phyloP scores from a whole-genome alignment of 805 yeast genomes.

The Wickerhamomyces sydowiorum region DNA sequence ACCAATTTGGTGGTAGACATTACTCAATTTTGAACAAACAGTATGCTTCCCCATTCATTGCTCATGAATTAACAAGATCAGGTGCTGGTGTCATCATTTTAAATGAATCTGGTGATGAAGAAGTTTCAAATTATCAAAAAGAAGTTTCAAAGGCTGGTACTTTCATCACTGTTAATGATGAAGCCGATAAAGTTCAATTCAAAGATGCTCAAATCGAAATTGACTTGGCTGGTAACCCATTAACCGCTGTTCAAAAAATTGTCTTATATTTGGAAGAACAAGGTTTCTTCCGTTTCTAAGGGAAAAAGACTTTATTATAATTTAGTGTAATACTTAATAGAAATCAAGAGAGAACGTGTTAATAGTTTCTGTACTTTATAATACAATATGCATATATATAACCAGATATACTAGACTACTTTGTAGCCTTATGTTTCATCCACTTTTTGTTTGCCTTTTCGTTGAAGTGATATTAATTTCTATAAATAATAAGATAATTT shows the following conservation, averaged over 20 bases:
- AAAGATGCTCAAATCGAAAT: conserved; percentile 53
- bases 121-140: conserved; percentile 7
- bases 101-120: conserved; percentile 10
- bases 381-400: too few species aligned
- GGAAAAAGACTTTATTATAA: background rate
- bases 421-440: too few species aligned
- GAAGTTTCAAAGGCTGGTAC: conserved; percentile 41
- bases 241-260: conserved; percentile 69
- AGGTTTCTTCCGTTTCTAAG: conserved; percentile 63
- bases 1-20: conserved; percentile 82
- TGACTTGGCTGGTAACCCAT: conserved; percentile 48
- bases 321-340: too few species aligned
- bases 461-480: too few species aligned
- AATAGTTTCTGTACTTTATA: too few species aligned
- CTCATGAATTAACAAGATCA: conserved; percentile 76
- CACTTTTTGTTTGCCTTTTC: too few species aligned
- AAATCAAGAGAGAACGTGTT: too few species aligned
- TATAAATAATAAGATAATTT: too few species aligned
- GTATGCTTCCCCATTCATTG: conserved; percentile 53
- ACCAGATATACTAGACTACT: too few species aligned
- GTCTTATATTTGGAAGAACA: conserved; percentile 71
- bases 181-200: conserved; percentile 28
- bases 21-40: conserved; percentile 40
- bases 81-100: conserved; percentile 87
- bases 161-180: conserved; percentile 41